Conservation (phyloP, 306 rosid species). For the Glycine latifolia region DNA sequence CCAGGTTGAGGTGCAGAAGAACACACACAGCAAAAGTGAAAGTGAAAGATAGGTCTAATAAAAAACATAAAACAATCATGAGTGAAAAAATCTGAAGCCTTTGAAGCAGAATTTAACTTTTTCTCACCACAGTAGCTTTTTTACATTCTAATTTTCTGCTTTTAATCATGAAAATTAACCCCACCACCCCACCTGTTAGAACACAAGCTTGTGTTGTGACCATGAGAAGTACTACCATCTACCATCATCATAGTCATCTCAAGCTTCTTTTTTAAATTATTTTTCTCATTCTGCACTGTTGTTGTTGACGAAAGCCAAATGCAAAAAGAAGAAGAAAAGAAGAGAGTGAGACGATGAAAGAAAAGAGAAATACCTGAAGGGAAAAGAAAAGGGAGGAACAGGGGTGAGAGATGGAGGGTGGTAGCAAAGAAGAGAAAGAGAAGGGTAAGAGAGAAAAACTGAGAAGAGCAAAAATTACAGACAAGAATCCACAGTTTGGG, state of each 20-base stretch:
- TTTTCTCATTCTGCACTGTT: neutral
- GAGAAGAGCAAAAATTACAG: slow-evolving; percentile 23
- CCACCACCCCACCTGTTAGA: slow-evolving; percentile 14
- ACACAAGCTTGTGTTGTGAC: slow-evolving; percentile 23
- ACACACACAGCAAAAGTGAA: neutral
- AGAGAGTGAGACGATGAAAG: neutral
- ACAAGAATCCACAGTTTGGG: slow-evolving; percentile 54
- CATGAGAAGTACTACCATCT: slow-evolving; percentile 45
- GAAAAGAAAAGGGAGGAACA: slow-evolving; percentile 1
- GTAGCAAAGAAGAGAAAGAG: slow-evolving; percentile 33
- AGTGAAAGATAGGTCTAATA: slow-evolving; percentile 15
- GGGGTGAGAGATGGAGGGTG: neutral
- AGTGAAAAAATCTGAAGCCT: slow-evolving; percentile 25
- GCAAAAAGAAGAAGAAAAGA: neutral
- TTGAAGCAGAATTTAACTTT: slow-evolving; percentile 30
- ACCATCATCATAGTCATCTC: slow-evolving; percentile 29
- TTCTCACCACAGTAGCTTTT: slow-evolving; percentile 37
- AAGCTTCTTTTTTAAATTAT: neutral
- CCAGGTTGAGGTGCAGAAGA: neutral
- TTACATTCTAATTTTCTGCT: slow-evolving; percentile 30
- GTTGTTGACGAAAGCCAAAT: slow-evolving; percentile 5
- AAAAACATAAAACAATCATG: slow-evolving; percentile 38
- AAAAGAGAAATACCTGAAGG: slow-evolving; percentile 35
- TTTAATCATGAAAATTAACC: slow-evolving; percentile 31
- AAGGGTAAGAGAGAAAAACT: slow-evolving; percentile 24